Percentiles rank a stretch among this genome's conserved stretches.
These are phyloP conservation scores for Encephalitozoon intestinalis DNA, from an alignment of 371 early-diverging fungal genomes.

Conservation along the genomic window DNA sequence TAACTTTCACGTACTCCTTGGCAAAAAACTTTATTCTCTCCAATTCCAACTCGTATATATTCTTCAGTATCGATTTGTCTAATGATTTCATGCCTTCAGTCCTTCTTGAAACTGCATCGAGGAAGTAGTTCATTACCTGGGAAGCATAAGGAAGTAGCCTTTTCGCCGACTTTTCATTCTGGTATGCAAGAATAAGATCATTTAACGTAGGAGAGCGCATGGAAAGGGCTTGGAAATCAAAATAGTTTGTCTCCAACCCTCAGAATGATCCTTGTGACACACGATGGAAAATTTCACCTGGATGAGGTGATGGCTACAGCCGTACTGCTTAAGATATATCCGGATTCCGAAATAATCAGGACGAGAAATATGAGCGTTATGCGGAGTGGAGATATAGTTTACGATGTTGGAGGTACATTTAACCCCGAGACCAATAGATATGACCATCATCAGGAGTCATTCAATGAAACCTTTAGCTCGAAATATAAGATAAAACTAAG, in stretches of 20 bases:
- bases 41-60: slow-evolving; percentile 47
- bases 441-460: slow-evolving; percentile 93
- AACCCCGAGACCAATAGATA: slow-evolving; percentile 69
- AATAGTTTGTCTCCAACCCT: neutral
- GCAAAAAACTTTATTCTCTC: slow-evolving; percentile 50
- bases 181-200: slow-evolving; percentile 39
- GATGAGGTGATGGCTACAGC: slow-evolving; percentile 87
- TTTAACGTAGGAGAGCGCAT: neutral
- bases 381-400: slow-evolving; percentile 73
- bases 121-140: slow-evolving; percentile 10
- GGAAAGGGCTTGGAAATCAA: neutral
- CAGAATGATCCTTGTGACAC: slow-evolving; percentile 50
- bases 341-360: slow-evolving; percentile 64
- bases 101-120: neutral
- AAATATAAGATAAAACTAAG: slow-evolving; percentile 73
- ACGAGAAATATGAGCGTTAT: slow-evolving; percentile 74
- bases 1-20: slow-evolving; percentile 36
- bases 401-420: slow-evolving; percentile 90
- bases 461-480: slow-evolving; percentile 72
- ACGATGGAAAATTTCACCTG: slow-evolving; percentile 59
- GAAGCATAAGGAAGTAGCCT: slow-evolving; percentile 40
- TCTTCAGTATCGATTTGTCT: neutral
- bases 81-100: neutral
- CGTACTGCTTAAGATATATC: slow-evolving; percentile 66
- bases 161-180: slow-evolving; percentile 50